Conservation (phyloP, 2,329 filamentous ascomycete genomes). For the Apiospora pterosperma region DNA sequence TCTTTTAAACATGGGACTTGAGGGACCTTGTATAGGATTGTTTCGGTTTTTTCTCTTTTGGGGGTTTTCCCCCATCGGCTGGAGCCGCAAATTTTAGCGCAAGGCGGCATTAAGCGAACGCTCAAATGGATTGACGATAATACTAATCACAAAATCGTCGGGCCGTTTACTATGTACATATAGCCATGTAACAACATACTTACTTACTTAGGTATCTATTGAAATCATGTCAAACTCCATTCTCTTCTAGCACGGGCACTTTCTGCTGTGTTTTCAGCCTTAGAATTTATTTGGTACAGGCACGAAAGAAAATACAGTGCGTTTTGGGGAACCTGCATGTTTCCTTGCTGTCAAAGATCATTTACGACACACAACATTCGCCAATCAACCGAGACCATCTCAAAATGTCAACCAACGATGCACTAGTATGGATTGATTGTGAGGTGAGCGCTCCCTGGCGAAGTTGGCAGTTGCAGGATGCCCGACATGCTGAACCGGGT, state of each 20-base stretch:
- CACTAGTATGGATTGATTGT: slow-evolving; percentile 32
- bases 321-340: not conserved
- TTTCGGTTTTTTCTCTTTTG: not conserved
- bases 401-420: slow-evolving; percentile 12
- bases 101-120: not conserved
- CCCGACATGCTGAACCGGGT: not conserved
- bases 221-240: not conserved
- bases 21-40: not conserved
- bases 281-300: not conserved
- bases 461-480: not conserved
- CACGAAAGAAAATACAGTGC: not conserved
- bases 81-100: not conserved
- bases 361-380: not conserved
- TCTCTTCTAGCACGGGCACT: not conserved
- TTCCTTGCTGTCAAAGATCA: not conserved
- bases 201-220: too few species aligned
- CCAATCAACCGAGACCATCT: slow-evolving; percentile 36
- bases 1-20: not conserved
- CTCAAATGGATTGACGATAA: not conserved
- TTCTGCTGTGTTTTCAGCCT: not conserved
- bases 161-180: not conserved
- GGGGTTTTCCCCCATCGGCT: not conserved
- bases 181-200: too few species aligned
- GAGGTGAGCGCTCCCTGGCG: slow-evolving; percentile 37
- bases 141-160: not conserved